A percentile compares a stretch with the other conserved stretches of the same genome.
Evolutionary conservation across 129 eudicot genomes (phyloP).

Genomic region (Tanacetum coccineum): DNA sequence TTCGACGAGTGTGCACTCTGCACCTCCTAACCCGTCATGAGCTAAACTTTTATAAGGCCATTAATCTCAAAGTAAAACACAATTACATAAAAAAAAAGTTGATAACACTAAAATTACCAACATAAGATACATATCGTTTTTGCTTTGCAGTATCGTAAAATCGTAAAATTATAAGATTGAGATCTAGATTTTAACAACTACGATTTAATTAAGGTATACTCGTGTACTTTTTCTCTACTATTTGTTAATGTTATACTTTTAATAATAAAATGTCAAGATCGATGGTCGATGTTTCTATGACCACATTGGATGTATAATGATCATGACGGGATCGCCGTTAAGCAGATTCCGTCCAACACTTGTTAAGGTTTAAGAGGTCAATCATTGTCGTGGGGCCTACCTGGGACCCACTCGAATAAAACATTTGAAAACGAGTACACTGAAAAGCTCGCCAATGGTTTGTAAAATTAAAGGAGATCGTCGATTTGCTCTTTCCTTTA

Average conservation of each 20-base stretch:
- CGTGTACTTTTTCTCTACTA: too few relatives aligned
- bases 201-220: too few relatives aligned
- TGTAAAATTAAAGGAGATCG: slow-evolving; percentile 6
- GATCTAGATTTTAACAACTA: too few relatives aligned
- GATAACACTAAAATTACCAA: too few relatives aligned
- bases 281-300: slow-evolving; percentile 13
- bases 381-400: slow-evolving; percentile 4
- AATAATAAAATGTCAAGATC: slow-evolving; percentile 13
- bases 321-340: slow-evolving; percentile 18
- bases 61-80: too few relatives aligned
- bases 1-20: too few relatives aligned
- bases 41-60: too few relatives aligned
- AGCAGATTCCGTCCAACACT: slow-evolving; percentile 27
- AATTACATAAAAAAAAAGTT: too few relatives aligned
- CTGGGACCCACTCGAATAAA: slow-evolving; percentile 21
- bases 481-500: background rate
- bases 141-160: too few relatives aligned
- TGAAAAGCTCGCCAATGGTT: slow-evolving; percentile 33
- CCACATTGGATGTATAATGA: slow-evolving; percentile 24
- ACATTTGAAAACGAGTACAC: slow-evolving; percentile 29
- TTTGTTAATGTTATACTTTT: background rate
- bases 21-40: too few relatives aligned
- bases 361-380: slow-evolving; percentile 26
- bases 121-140: too few relatives aligned
- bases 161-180: too few relatives aligned